phyloP scores from a whole-genome alignment of 1,139 yeast genomes.

The Arxiozyma bovina region DNA sequence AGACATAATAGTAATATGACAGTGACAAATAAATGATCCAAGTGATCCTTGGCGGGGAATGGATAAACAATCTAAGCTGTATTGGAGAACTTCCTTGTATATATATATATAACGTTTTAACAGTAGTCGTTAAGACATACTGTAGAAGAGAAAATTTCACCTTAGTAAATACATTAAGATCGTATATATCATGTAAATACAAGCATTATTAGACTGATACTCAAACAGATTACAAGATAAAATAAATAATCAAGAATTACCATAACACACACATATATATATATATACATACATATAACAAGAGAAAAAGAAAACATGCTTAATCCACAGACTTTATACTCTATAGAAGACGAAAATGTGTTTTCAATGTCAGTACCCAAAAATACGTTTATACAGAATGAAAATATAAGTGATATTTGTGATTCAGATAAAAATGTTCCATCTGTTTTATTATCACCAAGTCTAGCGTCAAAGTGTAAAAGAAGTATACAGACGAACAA shows the following conservation, averaged over 20 bases:
- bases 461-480: background rate
- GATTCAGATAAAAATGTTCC: background rate
- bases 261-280: background rate
- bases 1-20: background rate
- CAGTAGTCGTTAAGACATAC: no score
- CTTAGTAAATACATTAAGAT: no score
- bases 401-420: background rate
- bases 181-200: no score
- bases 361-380: constrained; percentile 2
- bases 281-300: background rate
- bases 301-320: background rate
- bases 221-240: background rate
- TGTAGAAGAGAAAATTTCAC: no score
- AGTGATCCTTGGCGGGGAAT: background rate
- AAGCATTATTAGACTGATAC: no score
- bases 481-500: background rate
- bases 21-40: background rate
- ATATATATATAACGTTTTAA: no score
- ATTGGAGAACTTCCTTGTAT: background rate
- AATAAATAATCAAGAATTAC: no score
- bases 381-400: background rate
- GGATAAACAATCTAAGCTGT: no score
- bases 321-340: background rate
- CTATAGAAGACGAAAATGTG: background rate
- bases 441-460: constrained; percentile 1